phyloP scores from a whole-genome alignment of 164 flowering plant genomes.

The Chimonanthus praecox region DNA sequence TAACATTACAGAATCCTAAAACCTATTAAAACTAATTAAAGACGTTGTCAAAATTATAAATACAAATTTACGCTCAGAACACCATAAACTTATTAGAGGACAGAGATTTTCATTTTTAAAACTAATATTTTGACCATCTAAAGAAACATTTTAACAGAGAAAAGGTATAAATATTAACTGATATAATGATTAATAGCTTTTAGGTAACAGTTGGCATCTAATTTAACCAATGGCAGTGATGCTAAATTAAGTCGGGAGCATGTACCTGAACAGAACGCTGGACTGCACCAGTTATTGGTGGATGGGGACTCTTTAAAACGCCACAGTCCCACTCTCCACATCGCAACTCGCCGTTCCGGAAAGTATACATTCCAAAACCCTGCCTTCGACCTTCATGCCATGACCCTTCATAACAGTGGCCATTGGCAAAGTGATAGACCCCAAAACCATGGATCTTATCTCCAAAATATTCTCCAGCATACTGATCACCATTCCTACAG shows the following conservation, averaged over 20 bases:
- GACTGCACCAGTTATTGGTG: constrained; percentile 50
- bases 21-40: too few relatives aligned
- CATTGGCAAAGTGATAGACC: constrained; percentile 86
- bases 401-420: constrained; percentile 92
- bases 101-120: too few relatives aligned
- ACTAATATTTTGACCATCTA: too few relatives aligned
- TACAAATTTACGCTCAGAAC: too few relatives aligned
- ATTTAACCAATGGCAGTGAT: background rate
- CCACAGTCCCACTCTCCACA: constrained; percentile 92
- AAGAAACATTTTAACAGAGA: too few relatives aligned
- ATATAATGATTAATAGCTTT: too few relatives aligned
- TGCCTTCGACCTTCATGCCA: constrained; percentile 98
- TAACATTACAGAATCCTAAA: too few relatives aligned
- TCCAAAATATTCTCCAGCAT: constrained; percentile 93
- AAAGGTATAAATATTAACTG: too few relatives aligned
- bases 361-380: constrained; percentile 87
- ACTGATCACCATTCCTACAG: constrained; percentile 78
- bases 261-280: constrained; percentile 74
- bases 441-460: constrained; percentile 98
- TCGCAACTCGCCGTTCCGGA: constrained; percentile 64
- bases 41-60: too few relatives aligned
- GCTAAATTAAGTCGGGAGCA: background rate
- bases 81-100: too few relatives aligned
- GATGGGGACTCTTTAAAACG: constrained; percentile 44
- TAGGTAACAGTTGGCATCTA: too few relatives aligned